Base-by-base conservation (phyloP, 176 grass and related monocot species). In the Cenchrus fungigraminus region DNA sequence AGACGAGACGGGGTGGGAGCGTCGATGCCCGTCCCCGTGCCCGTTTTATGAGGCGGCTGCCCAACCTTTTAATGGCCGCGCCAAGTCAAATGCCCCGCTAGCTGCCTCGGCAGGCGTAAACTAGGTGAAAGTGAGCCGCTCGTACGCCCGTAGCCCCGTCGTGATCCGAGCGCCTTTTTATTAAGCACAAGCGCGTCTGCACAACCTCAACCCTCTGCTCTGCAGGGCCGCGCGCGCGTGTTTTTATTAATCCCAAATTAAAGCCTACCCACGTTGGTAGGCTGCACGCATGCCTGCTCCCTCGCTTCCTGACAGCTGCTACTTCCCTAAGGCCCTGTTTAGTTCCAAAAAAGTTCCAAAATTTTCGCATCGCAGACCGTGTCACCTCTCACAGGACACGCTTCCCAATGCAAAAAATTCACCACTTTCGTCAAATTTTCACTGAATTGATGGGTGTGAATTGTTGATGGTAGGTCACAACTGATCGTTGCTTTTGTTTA, bases 21-120 rank as follows among this genome's bases (percentile, higher is more conserved):
- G 55, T 71, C 43, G 67, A 82, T 37, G 88, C 60, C n/a, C 82
- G 68, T 58, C 77, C 82, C 77, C 82, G 34, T 40, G 3, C 37
- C 83, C 85, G 90, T 86, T 90, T 82, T 68, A 87, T 84, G 68
- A 81, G 92, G 74, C 79, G 60, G 88, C 88, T 82, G 85, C 82
- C 62, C 8, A 76, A 37, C 72, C 69, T 79, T 76, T 85, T 74
- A 82, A 87, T 89, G n/a, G 52, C 68, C 81, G 34, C 76, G 14
- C 70, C 75, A 87, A 86, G 88, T 92, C 93, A 84, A 91, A 90
- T 86, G 46, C 54, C 10, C 22, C 8, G 37, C 25, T 25, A 25
- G 37, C 37, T 14, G 65, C 77, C 87, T 94, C 43, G 87, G 57
- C 40, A 52, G 78, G 76, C 51, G 88, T 92, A 94, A 90, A 91